These are phyloP conservation scores for Xylaria sp. DNA, from an alignment of 2,329 filamentous ascomycete genomes.

Conservation along the genomic window DNA sequence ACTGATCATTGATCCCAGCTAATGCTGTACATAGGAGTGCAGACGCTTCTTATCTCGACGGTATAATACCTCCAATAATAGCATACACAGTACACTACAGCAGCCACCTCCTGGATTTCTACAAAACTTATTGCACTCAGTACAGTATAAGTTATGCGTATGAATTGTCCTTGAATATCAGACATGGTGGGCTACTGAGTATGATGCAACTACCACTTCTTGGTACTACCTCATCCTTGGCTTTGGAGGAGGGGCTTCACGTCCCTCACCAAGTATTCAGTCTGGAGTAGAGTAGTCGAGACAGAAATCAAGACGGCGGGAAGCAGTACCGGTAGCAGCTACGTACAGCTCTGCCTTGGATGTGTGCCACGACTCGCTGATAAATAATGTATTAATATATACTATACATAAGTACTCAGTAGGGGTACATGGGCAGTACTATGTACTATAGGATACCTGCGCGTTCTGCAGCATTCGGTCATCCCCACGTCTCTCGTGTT, in stretches of 20 bases:
- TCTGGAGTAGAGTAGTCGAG: neutral
- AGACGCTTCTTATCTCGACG: neutral
- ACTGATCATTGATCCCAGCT: neutral
- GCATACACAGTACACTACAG: neutral
- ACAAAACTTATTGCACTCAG: too few relatives aligned
- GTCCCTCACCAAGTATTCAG: conserved; percentile 9
- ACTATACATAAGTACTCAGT: too few relatives aligned
- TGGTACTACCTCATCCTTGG: conserved; percentile 7
- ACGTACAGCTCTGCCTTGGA: neutral
- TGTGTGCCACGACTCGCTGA: conserved; percentile 39
- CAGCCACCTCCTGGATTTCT: neutral
- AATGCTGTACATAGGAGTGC: neutral
- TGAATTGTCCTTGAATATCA: too few relatives aligned
- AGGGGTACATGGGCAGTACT: conserved; percentile 9
- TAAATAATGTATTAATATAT: conserved; percentile 23
- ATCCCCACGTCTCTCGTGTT: conserved; percentile 37
- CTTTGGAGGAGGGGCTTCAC: conserved; percentile 6
- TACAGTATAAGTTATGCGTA: neutral
- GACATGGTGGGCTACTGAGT: neutral
- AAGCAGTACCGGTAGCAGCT: neutral
- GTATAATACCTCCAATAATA: neutral
- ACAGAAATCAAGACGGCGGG: conserved; percentile 7
- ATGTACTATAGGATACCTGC: too few relatives aligned
- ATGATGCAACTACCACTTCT: conserved; percentile 15
- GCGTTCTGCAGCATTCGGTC: conserved; percentile 45